Base-by-base conservation (phyloP, 176 grass and related monocot genomes). In the Chloris gayana region DNA sequence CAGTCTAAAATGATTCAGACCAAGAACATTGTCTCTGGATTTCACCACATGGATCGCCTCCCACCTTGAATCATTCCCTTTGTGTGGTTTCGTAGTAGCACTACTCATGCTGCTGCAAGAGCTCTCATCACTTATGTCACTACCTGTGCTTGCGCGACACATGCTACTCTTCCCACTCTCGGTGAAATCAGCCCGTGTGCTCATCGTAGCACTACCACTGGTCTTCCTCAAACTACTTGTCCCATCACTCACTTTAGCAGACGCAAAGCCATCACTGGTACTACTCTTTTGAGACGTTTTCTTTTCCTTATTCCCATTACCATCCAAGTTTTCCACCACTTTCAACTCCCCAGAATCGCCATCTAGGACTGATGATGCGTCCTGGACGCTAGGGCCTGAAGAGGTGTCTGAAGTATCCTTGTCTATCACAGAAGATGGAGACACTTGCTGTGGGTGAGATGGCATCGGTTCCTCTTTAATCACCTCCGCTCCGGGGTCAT, bases 101-200 rank as follows among this genome's bases (percentile, higher is more conserved):
- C 82, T 92, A 70, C 89, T 90, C 82, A 96, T 82, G 81, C 93
- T 96, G 79, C 93, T 96, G 77, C 87, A 92, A 0, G 93, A 92
- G 67, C 90, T 92, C 85, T 90, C 90, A 12, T 96, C 93, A 39
- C 93, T 96, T 33, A 90, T 49, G 46, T 92, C 82, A n/a, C 87
- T 96, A 75, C 85, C 88, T 0, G 87, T 92, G 76, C 93, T 96
- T 0, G 73, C 71, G 13, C 90, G 85, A 57, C 90, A 96, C 87
- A 96, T 96, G 87, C 93, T 96, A n/a, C 87, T 90, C 86, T 96
- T 97, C 26, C 90, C 90, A 42, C 91, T 97, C 74, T 97, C 91
- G 0, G 85, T 87, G 56, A 93, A 91, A 64, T 97, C 85, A 59
- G 84, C 83, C 30, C 80, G 76, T 5, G 80, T 86, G 56, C 90